These are phyloP conservation scores for Dissophora ornata DNA, from an alignment of 192 early-diverging fungal species.

Conservation along the genomic window DNA sequence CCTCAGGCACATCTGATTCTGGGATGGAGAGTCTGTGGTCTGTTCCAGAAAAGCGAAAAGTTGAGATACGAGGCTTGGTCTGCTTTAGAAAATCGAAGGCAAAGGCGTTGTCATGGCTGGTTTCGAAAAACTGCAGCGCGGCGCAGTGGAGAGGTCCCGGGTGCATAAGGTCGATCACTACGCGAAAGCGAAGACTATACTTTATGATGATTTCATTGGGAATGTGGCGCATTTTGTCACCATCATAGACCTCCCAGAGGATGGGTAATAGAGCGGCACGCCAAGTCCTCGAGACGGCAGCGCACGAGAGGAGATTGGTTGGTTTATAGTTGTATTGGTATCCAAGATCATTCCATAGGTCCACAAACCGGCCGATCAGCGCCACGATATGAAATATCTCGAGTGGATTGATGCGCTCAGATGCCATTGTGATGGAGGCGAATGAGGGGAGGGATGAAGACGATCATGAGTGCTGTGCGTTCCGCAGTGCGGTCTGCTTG, in stretches of 20 bases:
- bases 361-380: not conserved
- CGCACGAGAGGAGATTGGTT: not conserved
- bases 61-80: not conserved
- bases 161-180: not conserved
- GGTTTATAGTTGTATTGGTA: too few relatives aligned
- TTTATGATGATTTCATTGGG: conserved; percentile 7
- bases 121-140: not conserved
- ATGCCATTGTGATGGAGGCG: too few relatives aligned
- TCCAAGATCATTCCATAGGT: not conserved
- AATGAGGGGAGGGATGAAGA: too few relatives aligned
- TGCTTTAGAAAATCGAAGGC: not conserved
- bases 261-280: not conserved
- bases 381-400: conserved; percentile 4
- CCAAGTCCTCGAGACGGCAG: conserved; percentile 7
- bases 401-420: too few relatives aligned
- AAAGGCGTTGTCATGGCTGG: not conserved
- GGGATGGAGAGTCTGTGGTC: too few relatives aligned
- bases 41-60: too few relatives aligned
- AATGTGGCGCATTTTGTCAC: not conserved
- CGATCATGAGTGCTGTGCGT: too few relatives aligned
- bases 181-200: conserved; percentile 8
- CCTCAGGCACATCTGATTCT: too few relatives aligned
- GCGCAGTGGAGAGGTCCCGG: not conserved
- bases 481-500: too few relatives aligned
- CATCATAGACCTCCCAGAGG: conserved; percentile 10